phyloP scores from a whole-genome alignment of 306 rosid species.

The Leucaena leucocephala region DNA sequence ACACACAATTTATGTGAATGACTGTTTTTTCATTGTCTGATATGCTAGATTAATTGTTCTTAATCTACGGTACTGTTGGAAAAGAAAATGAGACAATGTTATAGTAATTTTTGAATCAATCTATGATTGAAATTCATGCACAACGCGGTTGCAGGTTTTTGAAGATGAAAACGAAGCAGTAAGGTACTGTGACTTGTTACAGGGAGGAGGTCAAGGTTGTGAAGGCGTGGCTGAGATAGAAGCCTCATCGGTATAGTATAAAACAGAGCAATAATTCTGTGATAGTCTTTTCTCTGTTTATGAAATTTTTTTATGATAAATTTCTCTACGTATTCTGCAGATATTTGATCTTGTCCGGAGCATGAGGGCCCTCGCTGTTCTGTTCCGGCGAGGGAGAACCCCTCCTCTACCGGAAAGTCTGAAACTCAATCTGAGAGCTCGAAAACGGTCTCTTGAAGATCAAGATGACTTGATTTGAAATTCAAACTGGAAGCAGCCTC shows the following conservation, averaged over 20 bases:
- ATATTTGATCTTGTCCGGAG: constrained; percentile 84
- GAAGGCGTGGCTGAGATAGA: constrained; percentile 99
- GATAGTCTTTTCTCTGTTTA: background rate
- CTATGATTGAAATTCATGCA: background rate
- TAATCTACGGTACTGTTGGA: background rate
- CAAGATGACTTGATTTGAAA: constrained; percentile 68
- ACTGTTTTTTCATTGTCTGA: background rate
- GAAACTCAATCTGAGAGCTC: constrained; percentile 79
- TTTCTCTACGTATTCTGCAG: constrained; percentile 43
- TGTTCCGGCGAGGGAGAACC: constrained; percentile 89
- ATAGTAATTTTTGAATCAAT: background rate
- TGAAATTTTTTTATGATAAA: constrained; percentile 16
- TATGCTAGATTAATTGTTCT: constrained; percentile 1
- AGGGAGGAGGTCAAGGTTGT: constrained; percentile 92
- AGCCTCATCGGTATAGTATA: constrained; percentile 78
- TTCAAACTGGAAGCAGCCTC: constrained; percentile 25
- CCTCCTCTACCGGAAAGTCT: constrained; percentile 94
- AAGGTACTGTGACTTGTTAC: constrained; percentile 82
- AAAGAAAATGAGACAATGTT: background rate
- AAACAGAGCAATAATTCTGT: constrained; percentile 26
- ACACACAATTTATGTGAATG: background rate
- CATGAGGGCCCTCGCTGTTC: constrained; percentile 94
- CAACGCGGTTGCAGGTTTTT: constrained; percentile 60
- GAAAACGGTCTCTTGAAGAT: constrained; percentile 87
- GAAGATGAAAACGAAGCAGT: constrained; percentile 95